Evolutionary conservation across 768 basidiomycete species (phyloP).

Genomic region (Lactifluus pinguis): DNA sequence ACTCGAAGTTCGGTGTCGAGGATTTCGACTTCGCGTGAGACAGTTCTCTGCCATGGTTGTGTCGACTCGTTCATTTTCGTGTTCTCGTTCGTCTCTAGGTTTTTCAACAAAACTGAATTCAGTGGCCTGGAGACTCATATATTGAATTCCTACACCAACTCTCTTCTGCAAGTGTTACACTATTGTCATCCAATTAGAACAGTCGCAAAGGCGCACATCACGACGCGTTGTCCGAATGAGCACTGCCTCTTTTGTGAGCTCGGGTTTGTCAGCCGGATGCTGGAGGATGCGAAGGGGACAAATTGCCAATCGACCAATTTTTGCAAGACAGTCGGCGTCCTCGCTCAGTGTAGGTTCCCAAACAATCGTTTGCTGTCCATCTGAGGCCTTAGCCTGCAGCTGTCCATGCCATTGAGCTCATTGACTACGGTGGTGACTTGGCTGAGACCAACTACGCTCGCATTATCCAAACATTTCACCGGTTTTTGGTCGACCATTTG

Average conservation of each 20-base stretch:
- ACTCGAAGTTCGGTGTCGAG: constrained; percentile 95
- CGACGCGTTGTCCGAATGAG: constrained; percentile 78
- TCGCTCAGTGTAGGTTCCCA: constrained; percentile 62
- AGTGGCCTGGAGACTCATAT: constrained; percentile 97
- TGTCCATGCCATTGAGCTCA: constrained; percentile 73
- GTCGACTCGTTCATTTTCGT: not conserved
- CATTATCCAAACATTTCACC: constrained; percentile 91
- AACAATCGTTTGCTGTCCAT: not conserved
- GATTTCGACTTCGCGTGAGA: constrained; percentile 95
- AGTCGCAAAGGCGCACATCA: constrained; percentile 87
- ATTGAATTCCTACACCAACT: constrained; percentile 93
- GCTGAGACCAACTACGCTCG: constrained; percentile 71
- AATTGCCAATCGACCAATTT: constrained; percentile 98
- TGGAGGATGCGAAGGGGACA: constrained; percentile 87
- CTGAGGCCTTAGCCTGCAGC: constrained; percentile 32
- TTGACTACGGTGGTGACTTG: constrained; percentile 77
- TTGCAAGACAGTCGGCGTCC: constrained; percentile 83
- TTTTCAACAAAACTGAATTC: constrained; percentile 85
- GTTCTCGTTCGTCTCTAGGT: constrained; percentile 26
- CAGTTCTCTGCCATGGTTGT: not conserved
- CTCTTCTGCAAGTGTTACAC: constrained; percentile 84
- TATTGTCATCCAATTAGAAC: constrained; percentile 68
- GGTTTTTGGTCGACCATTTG: constrained; percentile 84
- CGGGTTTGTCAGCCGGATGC: constrained; percentile 90
- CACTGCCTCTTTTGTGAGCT: constrained; percentile 93